phyloP scores from a whole-genome alignment of 2,329 filamentous ascomycete genomes.

The Diaporthe citriasiana region DNA sequence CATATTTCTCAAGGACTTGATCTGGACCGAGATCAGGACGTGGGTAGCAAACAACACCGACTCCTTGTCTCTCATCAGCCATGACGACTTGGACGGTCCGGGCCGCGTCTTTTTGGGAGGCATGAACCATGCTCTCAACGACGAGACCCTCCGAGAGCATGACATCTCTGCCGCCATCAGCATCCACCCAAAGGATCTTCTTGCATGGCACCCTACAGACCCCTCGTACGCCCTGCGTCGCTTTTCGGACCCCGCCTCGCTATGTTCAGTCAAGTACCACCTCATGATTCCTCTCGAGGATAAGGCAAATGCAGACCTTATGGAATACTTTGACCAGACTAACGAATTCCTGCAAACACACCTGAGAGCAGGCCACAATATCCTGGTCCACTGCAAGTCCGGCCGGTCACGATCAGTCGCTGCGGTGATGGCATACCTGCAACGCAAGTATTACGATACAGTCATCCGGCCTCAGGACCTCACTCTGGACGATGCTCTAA shows the following conservation, averaged over 20 bases:
- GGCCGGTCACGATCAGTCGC: slow-evolving; percentile 33
- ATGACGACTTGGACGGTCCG: slow-evolving; percentile 21
- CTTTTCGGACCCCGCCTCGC: slow-evolving; percentile 4
- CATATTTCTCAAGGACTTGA: slow-evolving; percentile 24
- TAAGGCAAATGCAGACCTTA: slow-evolving; percentile 26
- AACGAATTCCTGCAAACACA: slow-evolving; percentile 6
- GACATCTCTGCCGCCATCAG: slow-evolving; percentile 34
- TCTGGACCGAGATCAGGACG: slow-evolving; percentile 29
- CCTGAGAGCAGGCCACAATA: slow-evolving; percentile 10
- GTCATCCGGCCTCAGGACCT: slow-evolving; percentile 1
- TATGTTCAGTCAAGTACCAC: slow-evolving; percentile 24
- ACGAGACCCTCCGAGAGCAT: slow-evolving; percentile 22
- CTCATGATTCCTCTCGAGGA: slow-evolving; percentile 27
- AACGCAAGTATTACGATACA: slow-evolving; percentile 28
- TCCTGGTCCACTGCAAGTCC: slow-evolving; percentile 35
- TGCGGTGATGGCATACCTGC: slow-evolving; percentile 32
- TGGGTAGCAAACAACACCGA: slow-evolving; percentile 36
- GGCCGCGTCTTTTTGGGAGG: slow-evolving; percentile 31
- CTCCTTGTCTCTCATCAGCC: slow-evolving; percentile 23
- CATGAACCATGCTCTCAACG: slow-evolving; percentile 36
- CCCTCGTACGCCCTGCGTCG: slow-evolving; percentile 32
- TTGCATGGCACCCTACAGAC: slow-evolving; percentile 35
- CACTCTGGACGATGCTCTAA: neutral
- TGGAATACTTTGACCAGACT: slow-evolving; percentile 15
- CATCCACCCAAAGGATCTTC: slow-evolving; percentile 29